phyloP scores from a whole-genome alignment of 2,329 filamentous ascomycete species.

The Dendrostoma leiphaemia region DNA sequence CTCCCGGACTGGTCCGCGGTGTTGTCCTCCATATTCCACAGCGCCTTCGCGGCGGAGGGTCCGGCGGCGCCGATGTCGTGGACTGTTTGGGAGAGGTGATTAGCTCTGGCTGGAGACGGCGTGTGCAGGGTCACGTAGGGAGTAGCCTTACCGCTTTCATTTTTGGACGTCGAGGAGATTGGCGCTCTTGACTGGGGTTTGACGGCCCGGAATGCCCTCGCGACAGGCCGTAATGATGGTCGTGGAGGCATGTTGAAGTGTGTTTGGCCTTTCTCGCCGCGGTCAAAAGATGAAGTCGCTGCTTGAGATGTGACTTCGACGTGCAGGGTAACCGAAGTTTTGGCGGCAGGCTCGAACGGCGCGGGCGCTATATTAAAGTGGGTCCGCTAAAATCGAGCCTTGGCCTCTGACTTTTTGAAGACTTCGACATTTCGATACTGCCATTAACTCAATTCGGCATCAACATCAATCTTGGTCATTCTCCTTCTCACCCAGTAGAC shows the following conservation, averaged over 20 bases:
- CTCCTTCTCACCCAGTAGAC: too few relatives aligned
- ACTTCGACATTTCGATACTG: slow-evolving; percentile 19
- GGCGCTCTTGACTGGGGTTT: slow-evolving; percentile 14
- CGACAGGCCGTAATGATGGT: slow-evolving; percentile 14
- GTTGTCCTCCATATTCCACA: slow-evolving; percentile 13
- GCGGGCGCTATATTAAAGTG: slow-evolving; percentile 4
- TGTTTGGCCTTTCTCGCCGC: neutral
- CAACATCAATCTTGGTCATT: slow-evolving; percentile 6
- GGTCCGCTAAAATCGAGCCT: slow-evolving; percentile 1
- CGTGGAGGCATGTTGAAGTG: slow-evolving; percentile 16
- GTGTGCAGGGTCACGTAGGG: neutral
- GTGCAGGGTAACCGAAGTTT: slow-evolving; percentile 6
- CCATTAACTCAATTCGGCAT: too few relatives aligned
- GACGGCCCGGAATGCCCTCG: slow-evolving; percentile 21
- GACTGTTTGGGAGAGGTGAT: slow-evolving; percentile 1
- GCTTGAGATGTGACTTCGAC: neutral
- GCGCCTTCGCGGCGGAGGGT: slow-evolving; percentile 1
- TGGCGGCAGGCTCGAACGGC: slow-evolving; percentile 10
- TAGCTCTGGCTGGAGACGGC: neutral
- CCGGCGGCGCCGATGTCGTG: neutral
- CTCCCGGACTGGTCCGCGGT: slow-evolving; percentile 21
- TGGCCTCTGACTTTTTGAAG: slow-evolving; percentile 10
- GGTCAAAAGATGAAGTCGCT: neutral
- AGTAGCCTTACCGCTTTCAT: slow-evolving; percentile 11
- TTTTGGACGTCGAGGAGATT: slow-evolving; percentile 13